A percentile compares a stretch with the other conserved stretches of the same genome.
Evolutionary conservation across 2,329 filamentous ascomycete genomes (phyloP).

Genomic region (Neopestalotiopsis sp.): DNA sequence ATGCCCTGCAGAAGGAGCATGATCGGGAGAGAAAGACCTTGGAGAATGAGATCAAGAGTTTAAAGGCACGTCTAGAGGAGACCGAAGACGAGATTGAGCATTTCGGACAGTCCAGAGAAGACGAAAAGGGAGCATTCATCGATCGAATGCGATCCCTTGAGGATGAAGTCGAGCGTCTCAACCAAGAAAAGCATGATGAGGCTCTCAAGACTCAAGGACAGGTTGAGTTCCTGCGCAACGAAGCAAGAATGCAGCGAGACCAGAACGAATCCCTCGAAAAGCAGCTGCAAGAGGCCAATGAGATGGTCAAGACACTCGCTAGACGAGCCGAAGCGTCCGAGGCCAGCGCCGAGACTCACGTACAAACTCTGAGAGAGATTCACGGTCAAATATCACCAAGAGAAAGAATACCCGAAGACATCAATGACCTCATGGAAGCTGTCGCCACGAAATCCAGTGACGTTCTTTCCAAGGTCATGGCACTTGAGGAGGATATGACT

Average conservation of each 20-base stretch:
- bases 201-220: conserved; percentile 65
- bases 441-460: conserved; percentile 64
- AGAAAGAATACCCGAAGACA: conserved; percentile 59
- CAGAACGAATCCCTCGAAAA: conserved; percentile 63
- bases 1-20: conserved; percentile 89
- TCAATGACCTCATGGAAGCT: conserved; percentile 63
- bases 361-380: conserved; percentile 62
- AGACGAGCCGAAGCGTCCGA: conserved; percentile 58
- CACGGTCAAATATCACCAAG: conserved; percentile 63
- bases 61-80: conserved; percentile 83
- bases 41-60: conserved; percentile 77
- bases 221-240: conserved; percentile 66
- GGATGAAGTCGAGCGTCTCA: conserved; percentile 70
- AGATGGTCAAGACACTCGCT: conserved; percentile 57
- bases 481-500: conserved; percentile 63
- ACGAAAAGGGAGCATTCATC: conserved; percentile 76
- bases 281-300: conserved; percentile 60
- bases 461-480: conserved; percentile 63
- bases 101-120: conserved; percentile 80
- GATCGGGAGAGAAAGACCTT: conserved; percentile 82
- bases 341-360: conserved; percentile 56
- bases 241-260: conserved; percentile 64
- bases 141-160: conserved; percentile 72
- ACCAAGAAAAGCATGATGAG: conserved; percentile 63
- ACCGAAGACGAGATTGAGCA: conserved; percentile 91